Evolutionary conservation across 176 grass and related monocot species (phyloP).

Genomic region (Phoenix roebelenii): DNA sequence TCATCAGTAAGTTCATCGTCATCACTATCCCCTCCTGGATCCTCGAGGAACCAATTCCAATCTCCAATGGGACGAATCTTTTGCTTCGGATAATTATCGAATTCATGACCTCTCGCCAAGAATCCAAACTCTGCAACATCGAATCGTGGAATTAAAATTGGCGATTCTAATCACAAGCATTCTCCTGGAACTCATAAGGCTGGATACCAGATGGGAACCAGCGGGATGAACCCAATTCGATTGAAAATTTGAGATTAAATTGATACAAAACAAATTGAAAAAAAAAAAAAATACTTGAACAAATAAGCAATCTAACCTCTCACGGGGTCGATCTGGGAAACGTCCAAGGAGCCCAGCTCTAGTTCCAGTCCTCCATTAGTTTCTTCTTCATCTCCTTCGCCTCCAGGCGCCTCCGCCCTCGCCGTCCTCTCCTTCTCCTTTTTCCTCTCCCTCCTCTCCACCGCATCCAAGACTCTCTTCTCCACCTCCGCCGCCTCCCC

Average conservation of each 20-base stretch:
- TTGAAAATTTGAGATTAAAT: too few relatives aligned
- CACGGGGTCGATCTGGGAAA: constrained; percentile 41
- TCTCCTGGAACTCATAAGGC: too few relatives aligned
- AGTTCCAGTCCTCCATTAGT: constrained; percentile 16
- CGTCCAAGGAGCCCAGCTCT: constrained; percentile 33
- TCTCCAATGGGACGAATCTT: constrained; percentile 45
- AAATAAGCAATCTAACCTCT: constrained; percentile 30
- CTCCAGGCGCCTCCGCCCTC: constrained; percentile 4
- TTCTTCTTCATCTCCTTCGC: constrained; percentile 5
- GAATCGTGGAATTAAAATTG: neutral
- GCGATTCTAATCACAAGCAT: too few relatives aligned
- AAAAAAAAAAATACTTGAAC: too few relatives aligned
- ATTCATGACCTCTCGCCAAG: constrained; percentile 58
- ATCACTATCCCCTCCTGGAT: constrained; percentile 6
- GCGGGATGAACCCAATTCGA: too few relatives aligned
- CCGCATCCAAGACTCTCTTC: constrained; percentile 48
- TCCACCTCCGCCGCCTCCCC: constrained; percentile 24
- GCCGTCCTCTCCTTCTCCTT: constrained; percentile 21
- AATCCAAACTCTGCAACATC: constrained; percentile 50
- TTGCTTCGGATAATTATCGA: constrained; percentile 56
- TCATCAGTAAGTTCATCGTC: neutral
- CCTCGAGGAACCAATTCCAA: constrained; percentile 76
- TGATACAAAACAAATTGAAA: too few relatives aligned
- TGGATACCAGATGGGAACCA: too few relatives aligned
- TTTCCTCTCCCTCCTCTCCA: constrained; percentile 55